Evolutionary conservation across 495 filamentous ascomycete genomes (phyloP).

Genomic region (Neurospora sp.): DNA sequence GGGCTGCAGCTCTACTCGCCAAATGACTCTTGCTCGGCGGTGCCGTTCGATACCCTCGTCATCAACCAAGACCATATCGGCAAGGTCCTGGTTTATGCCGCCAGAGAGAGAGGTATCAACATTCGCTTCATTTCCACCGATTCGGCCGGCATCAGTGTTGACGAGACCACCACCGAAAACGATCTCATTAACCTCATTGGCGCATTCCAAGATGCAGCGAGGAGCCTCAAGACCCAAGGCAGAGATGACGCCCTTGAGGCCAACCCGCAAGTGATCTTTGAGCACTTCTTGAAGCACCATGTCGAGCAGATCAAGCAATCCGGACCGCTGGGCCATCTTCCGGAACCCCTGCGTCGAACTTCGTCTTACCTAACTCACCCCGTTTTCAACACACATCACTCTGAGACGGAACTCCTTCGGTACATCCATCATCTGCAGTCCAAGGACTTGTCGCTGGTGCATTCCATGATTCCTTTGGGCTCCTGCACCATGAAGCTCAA

Average conservation of each 20-base stretch:
- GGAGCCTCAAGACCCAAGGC: constrained; percentile 1
- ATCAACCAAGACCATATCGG: constrained; percentile 35
- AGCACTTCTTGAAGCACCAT: constrained; percentile 23
- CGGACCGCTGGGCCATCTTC: constrained; percentile 37
- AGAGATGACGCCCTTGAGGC: constrained; percentile 20
- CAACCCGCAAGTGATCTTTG: constrained; percentile 13
- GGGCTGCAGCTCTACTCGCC: constrained; percentile 52
- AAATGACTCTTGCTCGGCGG: constrained; percentile 43
- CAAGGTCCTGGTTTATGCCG: neutral
- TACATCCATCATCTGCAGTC: constrained; percentile 94
- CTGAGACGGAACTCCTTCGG: constrained; percentile 88
- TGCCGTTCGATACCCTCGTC: constrained; percentile 74
- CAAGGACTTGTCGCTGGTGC: constrained; percentile 87
- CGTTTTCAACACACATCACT: constrained; percentile 95
- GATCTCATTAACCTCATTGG: constrained; percentile 22
- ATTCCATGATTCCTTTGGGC: constrained; percentile 99
- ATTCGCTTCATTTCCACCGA: constrained; percentile 16
- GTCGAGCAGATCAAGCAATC: constrained; percentile 7
- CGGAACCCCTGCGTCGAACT: constrained; percentile 56
- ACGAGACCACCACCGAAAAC: constrained; percentile 28
- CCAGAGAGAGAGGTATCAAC: constrained; percentile 13
- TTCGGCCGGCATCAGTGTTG: constrained; percentile 30
- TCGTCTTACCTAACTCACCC: constrained; percentile 79
- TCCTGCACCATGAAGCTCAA: constrained; percentile 99
- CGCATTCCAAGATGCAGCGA: constrained; percentile 10